A percentile compares a stretch with the other conserved stretches of the same genome.
Conservation (phyloP, 495 filamentous ascomycete species). For the Evansstolkia leycettana region DNA sequence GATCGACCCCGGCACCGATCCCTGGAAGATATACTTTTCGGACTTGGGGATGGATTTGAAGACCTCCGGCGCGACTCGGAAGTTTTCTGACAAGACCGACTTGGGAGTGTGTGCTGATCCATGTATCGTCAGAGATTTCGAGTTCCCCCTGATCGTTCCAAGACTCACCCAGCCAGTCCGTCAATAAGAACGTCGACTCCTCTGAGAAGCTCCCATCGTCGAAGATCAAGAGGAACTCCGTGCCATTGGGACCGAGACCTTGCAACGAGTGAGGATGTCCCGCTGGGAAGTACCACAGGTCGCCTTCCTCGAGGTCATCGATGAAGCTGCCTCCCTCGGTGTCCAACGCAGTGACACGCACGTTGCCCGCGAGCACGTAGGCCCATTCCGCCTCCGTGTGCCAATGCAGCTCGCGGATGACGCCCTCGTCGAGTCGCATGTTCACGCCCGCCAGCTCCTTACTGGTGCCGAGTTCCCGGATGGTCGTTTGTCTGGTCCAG, state of each 20-base stretch:
- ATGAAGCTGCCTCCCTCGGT: slow-evolving; percentile 56
- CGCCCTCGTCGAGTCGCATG: slow-evolving; percentile 53
- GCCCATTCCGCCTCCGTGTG: slow-evolving; percentile 64
- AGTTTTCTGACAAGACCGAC: slow-evolving; percentile 52
- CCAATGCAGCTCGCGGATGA: slow-evolving; percentile 65
- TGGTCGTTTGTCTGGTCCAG: slow-evolving; percentile 56
- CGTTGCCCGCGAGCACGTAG: slow-evolving; percentile 47
- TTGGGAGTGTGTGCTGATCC: slow-evolving; percentile 45
- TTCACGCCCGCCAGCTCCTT: slow-evolving; percentile 53
- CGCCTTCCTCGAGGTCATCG: slow-evolving; percentile 56
- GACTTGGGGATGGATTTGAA: slow-evolving; percentile 43
- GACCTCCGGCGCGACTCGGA: slow-evolving; percentile 43
- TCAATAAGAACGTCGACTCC: slow-evolving; percentile 56
- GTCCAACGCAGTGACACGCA: slow-evolving; percentile 54
- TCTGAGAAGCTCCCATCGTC: slow-evolving; percentile 58
- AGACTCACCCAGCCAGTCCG: slow-evolving; percentile 49
- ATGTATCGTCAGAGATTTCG: too few species aligned
- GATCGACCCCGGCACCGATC: slow-evolving; percentile 39
- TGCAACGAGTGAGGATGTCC: slow-evolving; percentile 61
- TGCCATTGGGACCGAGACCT: slow-evolving; percentile 50
- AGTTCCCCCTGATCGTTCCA: too few species aligned
- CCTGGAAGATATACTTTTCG: slow-evolving; percentile 63
- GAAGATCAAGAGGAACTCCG: slow-evolving; percentile 60
- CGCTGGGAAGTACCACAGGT: slow-evolving; percentile 66
- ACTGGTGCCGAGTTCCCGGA: slow-evolving; percentile 46